A percentile compares a stretch with the other conserved stretches of the same genome.
phyloP scores from a whole-genome alignment of 768 basidiomycete species.

The Russula ochroleuca region DNA sequence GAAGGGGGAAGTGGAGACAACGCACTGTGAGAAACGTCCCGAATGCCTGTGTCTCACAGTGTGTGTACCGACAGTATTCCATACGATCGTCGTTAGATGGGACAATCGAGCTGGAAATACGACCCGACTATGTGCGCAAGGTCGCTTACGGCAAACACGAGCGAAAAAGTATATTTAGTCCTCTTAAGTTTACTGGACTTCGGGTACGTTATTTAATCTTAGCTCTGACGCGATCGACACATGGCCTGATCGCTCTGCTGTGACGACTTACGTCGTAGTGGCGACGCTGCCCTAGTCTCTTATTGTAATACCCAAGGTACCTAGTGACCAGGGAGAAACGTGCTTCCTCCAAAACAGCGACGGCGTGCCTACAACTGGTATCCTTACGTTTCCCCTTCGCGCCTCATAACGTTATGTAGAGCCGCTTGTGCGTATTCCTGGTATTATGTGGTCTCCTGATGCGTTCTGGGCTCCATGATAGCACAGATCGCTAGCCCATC shows the following conservation, averaged over 20 bases:
- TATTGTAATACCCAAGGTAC: neutral
- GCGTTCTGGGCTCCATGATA: neutral
- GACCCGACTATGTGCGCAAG: neutral
- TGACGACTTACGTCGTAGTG: neutral
- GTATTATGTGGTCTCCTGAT: neutral
- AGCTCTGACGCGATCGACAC: neutral
- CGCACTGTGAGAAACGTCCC: neutral
- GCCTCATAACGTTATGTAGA: neutral
- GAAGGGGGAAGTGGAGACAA: neutral
- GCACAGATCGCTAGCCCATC: neutral
- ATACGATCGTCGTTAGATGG: constrained; percentile 3
- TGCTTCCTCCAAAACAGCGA: neutral
- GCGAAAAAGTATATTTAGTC: no score
- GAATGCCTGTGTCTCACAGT: neutral
- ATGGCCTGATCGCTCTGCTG: neutral
- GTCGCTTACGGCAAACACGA: neutral
- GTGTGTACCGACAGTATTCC: neutral
- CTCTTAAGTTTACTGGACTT: neutral
- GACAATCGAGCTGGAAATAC: constrained; percentile 1
- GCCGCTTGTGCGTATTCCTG: neutral
- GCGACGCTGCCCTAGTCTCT: neutral
- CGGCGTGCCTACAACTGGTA: neutral
- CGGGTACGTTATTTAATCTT: neutral
- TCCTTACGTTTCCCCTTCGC: constrained; percentile 2
- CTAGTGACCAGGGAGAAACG: neutral